Conservation (phyloP, 225 moss, liverwort and hornwort species). For the Polytrichum commune region DNA sequence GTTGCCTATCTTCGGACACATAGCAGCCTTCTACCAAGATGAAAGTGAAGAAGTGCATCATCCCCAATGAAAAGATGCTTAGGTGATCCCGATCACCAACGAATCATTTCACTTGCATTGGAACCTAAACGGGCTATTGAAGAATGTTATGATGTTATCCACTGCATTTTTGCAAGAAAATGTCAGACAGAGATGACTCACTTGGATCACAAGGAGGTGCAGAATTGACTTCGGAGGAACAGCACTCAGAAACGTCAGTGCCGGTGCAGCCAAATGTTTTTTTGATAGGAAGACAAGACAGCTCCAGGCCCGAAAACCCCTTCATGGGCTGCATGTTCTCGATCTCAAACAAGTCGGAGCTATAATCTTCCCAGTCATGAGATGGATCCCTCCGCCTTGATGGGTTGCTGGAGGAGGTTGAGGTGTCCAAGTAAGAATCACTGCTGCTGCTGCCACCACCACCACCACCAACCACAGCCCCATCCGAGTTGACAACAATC, state of each 20-base stretch:
- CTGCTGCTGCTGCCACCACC: slow-evolving; percentile 16
- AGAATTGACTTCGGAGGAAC: slow-evolving; percentile 19
- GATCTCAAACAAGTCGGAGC: slow-evolving; percentile 37
- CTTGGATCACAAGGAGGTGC: slow-evolving; percentile 23
- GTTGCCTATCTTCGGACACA: too few relatives aligned
- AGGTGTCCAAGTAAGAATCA: slow-evolving; percentile 32
- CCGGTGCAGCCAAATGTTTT: slow-evolving; percentile 23
- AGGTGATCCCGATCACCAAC: too few relatives aligned
- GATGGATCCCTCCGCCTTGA: slow-evolving; percentile 10
- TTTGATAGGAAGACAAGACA: slow-evolving; percentile 28
- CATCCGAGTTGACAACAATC: slow-evolving; percentile 15
- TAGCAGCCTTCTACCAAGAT: too few relatives aligned
- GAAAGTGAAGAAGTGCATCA: too few relatives aligned
- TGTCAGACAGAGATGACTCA: slow-evolving; percentile 10
- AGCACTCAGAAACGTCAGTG: slow-evolving; percentile 2
- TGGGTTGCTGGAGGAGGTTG: slow-evolving; percentile 19
- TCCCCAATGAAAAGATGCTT: too few relatives aligned
- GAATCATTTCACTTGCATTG: too few relatives aligned
- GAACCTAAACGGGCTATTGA: too few relatives aligned
- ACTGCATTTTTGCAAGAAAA: too few relatives aligned
- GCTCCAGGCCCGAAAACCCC: slow-evolving; percentile 16
- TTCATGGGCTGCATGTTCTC: slow-evolving; percentile 33
- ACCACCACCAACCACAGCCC: slow-evolving; percentile 4
- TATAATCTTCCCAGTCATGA: slow-evolving; percentile 34
- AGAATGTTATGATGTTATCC: too few relatives aligned